Evolutionary conservation across 2,329 filamentous ascomycete species (phyloP).

Genomic region (Aspergillus puulaauensis): DNA sequence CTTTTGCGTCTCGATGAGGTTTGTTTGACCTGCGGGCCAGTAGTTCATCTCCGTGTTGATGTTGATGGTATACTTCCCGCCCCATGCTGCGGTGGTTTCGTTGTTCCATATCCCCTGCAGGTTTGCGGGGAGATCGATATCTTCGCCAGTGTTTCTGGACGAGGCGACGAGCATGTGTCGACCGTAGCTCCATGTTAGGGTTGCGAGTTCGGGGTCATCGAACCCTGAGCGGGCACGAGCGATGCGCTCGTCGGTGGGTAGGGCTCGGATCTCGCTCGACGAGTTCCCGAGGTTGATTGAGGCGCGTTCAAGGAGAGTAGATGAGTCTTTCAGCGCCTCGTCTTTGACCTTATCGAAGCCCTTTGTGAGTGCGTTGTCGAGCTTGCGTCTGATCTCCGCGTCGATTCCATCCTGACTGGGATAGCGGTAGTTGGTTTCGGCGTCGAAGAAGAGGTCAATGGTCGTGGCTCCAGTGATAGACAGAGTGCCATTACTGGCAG

Average conservation of each 20-base stretch:
- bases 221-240: not conserved
- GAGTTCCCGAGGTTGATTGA: not conserved
- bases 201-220: not conserved
- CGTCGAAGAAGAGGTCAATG: conserved; percentile 5
- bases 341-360: not conserved
- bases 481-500: not conserved
- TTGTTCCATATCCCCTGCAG: conserved; percentile 9
- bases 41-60: conserved; percentile 10
- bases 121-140: conserved; percentile 1
- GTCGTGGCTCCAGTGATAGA: not conserved
- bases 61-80: conserved; percentile 9
- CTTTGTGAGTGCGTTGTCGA: not conserved
- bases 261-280: not conserved
- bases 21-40: conserved; percentile 1
- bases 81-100: conserved; percentile 2
- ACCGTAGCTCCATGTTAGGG: conserved; percentile 4
- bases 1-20: not conserved
- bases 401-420: not conserved
- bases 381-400: not conserved
- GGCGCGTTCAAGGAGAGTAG: not conserved
- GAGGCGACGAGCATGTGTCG: conserved; percentile 3
- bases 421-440: conserved; percentile 4
- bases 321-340: not conserved
- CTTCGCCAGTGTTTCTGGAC: not conserved
- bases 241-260: conserved; percentile 5